Conservation (phyloP, 768 basidiomycete species). For the Pisolithus microcarpus region DNA sequence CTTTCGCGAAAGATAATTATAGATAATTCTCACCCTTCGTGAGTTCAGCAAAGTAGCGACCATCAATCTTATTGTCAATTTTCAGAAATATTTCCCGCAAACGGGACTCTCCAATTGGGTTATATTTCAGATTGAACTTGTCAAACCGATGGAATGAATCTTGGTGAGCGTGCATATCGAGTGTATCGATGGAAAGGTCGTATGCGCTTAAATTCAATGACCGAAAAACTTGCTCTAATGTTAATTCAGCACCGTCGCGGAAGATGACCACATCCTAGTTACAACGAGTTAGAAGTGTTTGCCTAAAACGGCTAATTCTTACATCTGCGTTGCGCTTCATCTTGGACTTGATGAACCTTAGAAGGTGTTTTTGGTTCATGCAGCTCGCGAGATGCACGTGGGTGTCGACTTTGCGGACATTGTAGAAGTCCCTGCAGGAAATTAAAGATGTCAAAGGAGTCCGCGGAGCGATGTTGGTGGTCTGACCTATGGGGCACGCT, state of each 20-base stretch:
- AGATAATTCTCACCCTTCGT: conserved; percentile 59
- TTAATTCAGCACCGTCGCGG: conserved; percentile 85
- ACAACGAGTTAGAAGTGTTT: background rate
- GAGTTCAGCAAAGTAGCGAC: conserved; percentile 89
- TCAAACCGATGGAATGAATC: conserved; percentile 99
- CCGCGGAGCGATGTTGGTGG: background rate
- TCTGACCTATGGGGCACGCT: conserved; percentile 28
- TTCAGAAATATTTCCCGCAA: conserved; percentile 97
- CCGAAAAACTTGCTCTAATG: conserved; percentile 90
- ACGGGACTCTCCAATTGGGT: conserved; percentile 91
- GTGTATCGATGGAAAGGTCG: conserved; percentile 95
- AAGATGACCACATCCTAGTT: conserved; percentile 89
- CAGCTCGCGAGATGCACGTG: conserved; percentile 98
- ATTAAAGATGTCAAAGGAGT: conserved; percentile 1
- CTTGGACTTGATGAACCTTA: conserved; percentile 98
- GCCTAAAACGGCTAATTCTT: conserved; percentile 13
- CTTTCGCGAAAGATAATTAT: background rate
- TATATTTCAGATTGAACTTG: conserved; percentile 97
- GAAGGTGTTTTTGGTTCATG: conserved; percentile 98
- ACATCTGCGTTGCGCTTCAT: conserved; percentile 87
- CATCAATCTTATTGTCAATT: conserved; percentile 91
- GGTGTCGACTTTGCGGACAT: conserved; percentile 96
- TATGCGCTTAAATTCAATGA: conserved; percentile 93
- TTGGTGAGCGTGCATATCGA: conserved; percentile 99
- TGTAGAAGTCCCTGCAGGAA: conserved; percentile 87